Base-by-base conservation (phyloP, 1,284 basidiomycete genomes). In the Gomphus bonarii region DNA sequence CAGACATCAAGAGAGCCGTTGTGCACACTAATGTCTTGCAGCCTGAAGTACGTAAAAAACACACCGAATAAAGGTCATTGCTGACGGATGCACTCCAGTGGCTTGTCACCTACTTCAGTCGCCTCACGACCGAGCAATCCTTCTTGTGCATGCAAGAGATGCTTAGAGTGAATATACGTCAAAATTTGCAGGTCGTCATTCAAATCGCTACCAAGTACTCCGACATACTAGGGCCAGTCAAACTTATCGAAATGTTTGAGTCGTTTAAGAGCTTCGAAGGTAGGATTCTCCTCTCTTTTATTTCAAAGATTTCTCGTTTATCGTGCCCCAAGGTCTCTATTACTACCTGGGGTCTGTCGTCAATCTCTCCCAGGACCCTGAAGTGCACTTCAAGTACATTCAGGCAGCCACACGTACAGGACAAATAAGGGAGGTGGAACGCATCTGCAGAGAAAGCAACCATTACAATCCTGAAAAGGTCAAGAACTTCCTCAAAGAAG, bases 381-480 rank as follows among this genome's bases (percentile, higher is more conserved):
- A 99, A 71, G 97, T 99, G 3, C 91, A 98, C 78, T 99, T 98
- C 85, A 99, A 99, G 79, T 99, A 99, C 75, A 98, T 99, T 67
- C 97, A 99, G 70, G 97, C 97, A 35, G 97, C 97, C 10, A 97
- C 95, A 1, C 87, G 97, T 46, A 99, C 97, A 20, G 95, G 95
- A 47, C 97, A 99, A 70, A 94, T 99, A 66, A 87, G 97, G 60
- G 97, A 99, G 70, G 97, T 99, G 61, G 97, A 99, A 75, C 91
- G 97, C 59, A 95, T 99, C 67, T 97, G 94, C 70, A 82, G 97
- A 61, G 97, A 99, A 76, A 93, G 90, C 70, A 98, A 99, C 74
- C 80, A 78, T 73, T 99, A 99, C 81, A 97, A 97, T 72, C 91
- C 97, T 1, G 97, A 99, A 76, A 99, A 99, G 75, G 97, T 99